These are phyloP conservation scores for Neurospora sp. DNA, from an alignment of 495 filamentous ascomycete species.

Conservation along the genomic window DNA sequence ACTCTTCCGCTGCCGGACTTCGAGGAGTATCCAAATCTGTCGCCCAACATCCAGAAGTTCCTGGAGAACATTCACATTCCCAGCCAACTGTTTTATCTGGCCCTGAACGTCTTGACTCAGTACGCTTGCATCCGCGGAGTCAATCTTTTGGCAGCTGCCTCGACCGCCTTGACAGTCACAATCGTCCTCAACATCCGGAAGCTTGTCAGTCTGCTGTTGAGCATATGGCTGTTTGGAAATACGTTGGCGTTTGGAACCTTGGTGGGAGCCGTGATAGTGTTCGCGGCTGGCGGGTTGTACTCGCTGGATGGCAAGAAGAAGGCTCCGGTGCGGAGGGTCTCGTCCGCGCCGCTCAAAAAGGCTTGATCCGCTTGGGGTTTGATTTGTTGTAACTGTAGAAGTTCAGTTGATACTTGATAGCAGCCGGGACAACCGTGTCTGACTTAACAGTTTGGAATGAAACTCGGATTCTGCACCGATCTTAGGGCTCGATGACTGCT, in stretches of 20 bases:
- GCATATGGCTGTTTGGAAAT: slow-evolving; percentile 91
- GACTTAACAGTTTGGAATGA: not conserved
- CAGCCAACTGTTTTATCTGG: slow-evolving; percentile 58
- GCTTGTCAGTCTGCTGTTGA: slow-evolving; percentile 79
- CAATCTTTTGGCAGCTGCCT: slow-evolving; percentile 74
- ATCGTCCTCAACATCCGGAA: slow-evolving; percentile 94
- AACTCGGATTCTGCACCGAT: not conserved
- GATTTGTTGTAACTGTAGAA: not conserved
- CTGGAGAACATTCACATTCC: slow-evolving; percentile 44
- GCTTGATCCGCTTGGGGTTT: not conserved
- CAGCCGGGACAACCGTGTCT: not conserved
- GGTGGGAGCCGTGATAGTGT: slow-evolving; percentile 73
- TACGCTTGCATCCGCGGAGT: slow-evolving; percentile 92
- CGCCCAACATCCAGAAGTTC: slow-evolving; percentile 19
- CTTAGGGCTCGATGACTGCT: not conserved
- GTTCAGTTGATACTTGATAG: not conserved
- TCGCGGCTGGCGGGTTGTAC: slow-evolving; percentile 79
- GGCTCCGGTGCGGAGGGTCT: slow-evolving; percentile 8
- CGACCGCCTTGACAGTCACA: slow-evolving; percentile 87
- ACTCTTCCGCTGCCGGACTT: slow-evolving; percentile 25
- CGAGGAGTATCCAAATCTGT: slow-evolving; percentile 16
- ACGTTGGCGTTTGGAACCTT: slow-evolving; percentile 61
- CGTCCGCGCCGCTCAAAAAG: not conserved
- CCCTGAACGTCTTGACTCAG: slow-evolving; percentile 81
- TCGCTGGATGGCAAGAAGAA: slow-evolving; percentile 56